Evolutionary conservation across 345 rosid genomes (phyloP), one percentile per base, ranked within the genome.

Genomic region (Garcia nutans): DNA sequence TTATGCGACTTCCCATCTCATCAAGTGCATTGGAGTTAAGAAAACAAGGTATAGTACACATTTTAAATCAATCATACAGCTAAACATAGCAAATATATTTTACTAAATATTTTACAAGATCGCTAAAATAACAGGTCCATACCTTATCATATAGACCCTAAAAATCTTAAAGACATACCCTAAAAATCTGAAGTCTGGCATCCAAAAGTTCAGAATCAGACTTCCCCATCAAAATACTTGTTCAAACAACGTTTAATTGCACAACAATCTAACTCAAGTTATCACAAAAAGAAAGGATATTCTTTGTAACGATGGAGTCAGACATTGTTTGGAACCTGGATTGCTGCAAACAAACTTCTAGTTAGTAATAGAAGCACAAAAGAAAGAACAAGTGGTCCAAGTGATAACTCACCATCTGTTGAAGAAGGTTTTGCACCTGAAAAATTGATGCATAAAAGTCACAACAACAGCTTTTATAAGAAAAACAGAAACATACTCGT

Each of bases 321-420:
- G 98, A 94, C 97, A 92, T 92, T 59, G 94, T 86, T 83, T 92
- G 98, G 85, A 94, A 92, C 82, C 95, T 88, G 72, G 84, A 71
- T 92, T 94, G 98, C 98, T 92, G 93, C 85, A 86, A 79, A 77
- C 63, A 76, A 62, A 73, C 50, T 61, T 6, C 22, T 19, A 44
- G 75, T 78, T 58, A 80, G 45, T 33, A 74, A 78, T 33, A 64
- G 54, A 28, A 57, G 23, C 44, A 62, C n/a, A 54, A 37, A 49
- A 42, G 41, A 62, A 73, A 75, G 58, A 71, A 61, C 77, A 76
- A 24, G 11, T 41, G 57, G 26, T 70, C 82, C 54, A 77, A 71
- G 19, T 70, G 60, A 68, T 33, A 68, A 50, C 87, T 72, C 65
- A 92, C 97, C 98, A 91, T 89, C 85, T 88, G 90, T 85, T 80